These are phyloP conservation scores for Hypoxylon fuscum DNA, from an alignment of 495 filamentous ascomycete genomes.

Conservation along the genomic window DNA sequence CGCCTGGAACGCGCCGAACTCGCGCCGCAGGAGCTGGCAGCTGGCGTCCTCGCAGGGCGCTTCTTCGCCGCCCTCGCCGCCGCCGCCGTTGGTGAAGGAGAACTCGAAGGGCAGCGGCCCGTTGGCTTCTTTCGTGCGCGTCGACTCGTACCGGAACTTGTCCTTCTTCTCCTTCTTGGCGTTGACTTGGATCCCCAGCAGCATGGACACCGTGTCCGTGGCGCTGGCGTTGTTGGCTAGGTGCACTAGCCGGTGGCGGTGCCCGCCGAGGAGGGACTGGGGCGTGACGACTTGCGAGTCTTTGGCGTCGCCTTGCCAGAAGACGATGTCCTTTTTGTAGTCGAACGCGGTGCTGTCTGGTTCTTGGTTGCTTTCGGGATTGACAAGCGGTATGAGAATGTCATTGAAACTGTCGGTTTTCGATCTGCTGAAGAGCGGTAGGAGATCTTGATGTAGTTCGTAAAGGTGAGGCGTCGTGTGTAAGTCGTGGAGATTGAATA, in stretches of 20 bases:
- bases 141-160: constrained; percentile 47
- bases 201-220: constrained; percentile 47
- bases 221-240: constrained; percentile 63
- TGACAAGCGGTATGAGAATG: constrained; percentile 85
- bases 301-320: constrained; percentile 68
- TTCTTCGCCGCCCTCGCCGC: too few relatives aligned
- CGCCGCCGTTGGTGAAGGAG: constrained; percentile 54
- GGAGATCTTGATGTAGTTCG: constrained; percentile 67
- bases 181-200: constrained; percentile 44
- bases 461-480: constrained; percentile 70
- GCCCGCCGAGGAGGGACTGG: constrained; percentile 50
- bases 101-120: constrained; percentile 50
- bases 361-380: constrained; percentile 70
- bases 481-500: constrained; percentile 76
- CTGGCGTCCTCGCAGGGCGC: constrained; percentile 57
- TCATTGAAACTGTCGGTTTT: constrained; percentile 70
- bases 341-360: constrained; percentile 55
- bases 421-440: constrained; percentile 79
- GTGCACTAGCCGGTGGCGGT: constrained; percentile 69
- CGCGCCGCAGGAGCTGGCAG: constrained; percentile 60
- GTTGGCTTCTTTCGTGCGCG: constrained; percentile 46
- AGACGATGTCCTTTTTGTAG: constrained; percentile 62
- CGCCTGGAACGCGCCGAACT: constrained; percentile 65
- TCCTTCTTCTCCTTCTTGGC: constrained; percentile 18
- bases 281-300: constrained; percentile 44